These are phyloP conservation scores for Furcasterigmium furcatum DNA, from an alignment of 2,329 filamentous ascomycete species.

Conservation along the genomic window DNA sequence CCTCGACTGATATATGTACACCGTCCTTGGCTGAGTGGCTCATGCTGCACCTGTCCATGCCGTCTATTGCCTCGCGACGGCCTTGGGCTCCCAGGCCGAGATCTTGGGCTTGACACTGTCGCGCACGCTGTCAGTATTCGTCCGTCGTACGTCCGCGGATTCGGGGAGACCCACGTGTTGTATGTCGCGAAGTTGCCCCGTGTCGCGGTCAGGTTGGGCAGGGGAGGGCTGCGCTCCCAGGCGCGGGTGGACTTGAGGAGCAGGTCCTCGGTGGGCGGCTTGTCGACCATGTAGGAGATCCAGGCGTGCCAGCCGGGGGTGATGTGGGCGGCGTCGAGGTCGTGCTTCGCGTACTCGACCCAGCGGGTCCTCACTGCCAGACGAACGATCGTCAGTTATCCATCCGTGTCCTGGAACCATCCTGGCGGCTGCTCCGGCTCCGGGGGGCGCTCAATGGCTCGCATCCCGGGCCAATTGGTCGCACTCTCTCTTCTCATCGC, in stretches of 20 bases:
- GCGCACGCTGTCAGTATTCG: constrained; percentile 1
- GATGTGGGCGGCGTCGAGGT: constrained; percentile 79
- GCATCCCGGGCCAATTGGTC: too few species aligned
- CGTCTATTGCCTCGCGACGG: constrained; percentile 16
- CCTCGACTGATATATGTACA: constrained; percentile 2
- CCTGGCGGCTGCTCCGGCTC: too few species aligned
- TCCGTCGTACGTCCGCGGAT: background rate
- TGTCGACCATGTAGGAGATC: constrained; percentile 92
- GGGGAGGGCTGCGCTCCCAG: constrained; percentile 73
- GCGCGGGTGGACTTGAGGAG: constrained; percentile 63
- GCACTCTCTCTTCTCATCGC: too few species aligned
- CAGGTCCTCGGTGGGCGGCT: constrained; percentile 74
- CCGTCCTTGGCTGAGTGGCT: background rate
- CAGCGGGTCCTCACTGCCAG: constrained; percentile 83
- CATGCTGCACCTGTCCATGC: background rate
- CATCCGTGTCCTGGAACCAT: background rate
- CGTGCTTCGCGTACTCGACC: constrained; percentile 92
- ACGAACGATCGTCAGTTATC: background rate
- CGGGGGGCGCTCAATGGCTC: background rate
- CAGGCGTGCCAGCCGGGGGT: constrained; percentile 98
- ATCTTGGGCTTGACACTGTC: constrained; percentile 52
- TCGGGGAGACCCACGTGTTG: constrained; percentile 85
- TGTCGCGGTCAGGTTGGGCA: constrained; percentile 71
- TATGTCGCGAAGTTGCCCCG: constrained; percentile 88
- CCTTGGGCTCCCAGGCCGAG: constrained; percentile 45